phyloP scores from a whole-genome alignment of 345 rosid genomes.

The Gossypium australe region DNA sequence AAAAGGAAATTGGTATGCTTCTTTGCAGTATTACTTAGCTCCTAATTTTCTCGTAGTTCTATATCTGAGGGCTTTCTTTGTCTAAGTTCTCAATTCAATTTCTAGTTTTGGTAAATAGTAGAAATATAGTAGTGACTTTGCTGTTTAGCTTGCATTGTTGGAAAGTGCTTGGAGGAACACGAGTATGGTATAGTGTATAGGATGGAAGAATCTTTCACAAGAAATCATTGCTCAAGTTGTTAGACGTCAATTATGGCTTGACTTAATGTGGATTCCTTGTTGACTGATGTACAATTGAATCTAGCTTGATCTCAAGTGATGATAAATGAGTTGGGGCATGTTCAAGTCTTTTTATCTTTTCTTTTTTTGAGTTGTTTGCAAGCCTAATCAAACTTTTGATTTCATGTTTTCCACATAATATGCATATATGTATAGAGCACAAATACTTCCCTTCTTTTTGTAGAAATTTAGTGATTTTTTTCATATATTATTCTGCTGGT shows the following conservation, averaged over 20 bases:
- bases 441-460: not conserved
- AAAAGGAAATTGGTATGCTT: conserved; percentile 48
- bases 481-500: no score
- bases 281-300: not conserved
- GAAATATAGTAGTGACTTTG: not conserved
- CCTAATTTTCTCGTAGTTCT: not conserved
- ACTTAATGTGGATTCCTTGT: not conserved
- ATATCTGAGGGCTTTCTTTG: not conserved
- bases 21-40: not conserved
- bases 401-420: not conserved
- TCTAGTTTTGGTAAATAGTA: not conserved
- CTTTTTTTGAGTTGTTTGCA: not conserved
- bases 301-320: not conserved
- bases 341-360: not conserved
- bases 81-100: not conserved
- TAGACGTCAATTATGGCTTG: not conserved
- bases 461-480: no score
- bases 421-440: not conserved
- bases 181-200: not conserved
- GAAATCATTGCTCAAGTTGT: not conserved
- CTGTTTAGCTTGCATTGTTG: no score
- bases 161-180: no score
- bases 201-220: not conserved
- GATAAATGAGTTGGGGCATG: not conserved
- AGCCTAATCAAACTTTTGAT: not conserved